A percentile compares a stretch with the other conserved stretches of the same genome.
phyloP scores from a whole-genome alignment of 768 basidiomycete species.

The Boletus tylopilopsis region DNA sequence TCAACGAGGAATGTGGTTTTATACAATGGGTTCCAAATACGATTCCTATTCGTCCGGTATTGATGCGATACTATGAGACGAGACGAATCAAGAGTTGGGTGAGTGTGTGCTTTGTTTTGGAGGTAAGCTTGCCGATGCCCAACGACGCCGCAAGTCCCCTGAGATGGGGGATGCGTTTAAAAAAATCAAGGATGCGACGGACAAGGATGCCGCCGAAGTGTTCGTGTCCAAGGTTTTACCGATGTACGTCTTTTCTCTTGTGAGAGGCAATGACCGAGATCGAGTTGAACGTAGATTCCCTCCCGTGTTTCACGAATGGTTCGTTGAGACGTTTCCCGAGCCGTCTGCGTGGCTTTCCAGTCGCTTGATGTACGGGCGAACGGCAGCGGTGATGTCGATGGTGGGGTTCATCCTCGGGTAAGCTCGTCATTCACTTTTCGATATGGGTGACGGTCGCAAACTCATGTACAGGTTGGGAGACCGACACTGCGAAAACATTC shows the following conservation, averaged over 20 bases:
- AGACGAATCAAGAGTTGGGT: conserved; percentile 48
- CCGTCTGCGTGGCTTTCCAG: conserved; percentile 92
- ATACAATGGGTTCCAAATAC: conserved; percentile 99
- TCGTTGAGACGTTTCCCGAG: conserved; percentile 94
- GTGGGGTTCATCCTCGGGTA: conserved; percentile 96
- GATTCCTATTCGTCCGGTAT: conserved; percentile 70
- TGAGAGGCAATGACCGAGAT: background rate
- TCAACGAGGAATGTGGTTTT: conserved; percentile 96
- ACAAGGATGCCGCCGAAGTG: conserved; percentile 47
- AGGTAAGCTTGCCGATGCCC: background rate
- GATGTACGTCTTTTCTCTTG: conserved; percentile 37
- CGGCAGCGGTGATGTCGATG: conserved; percentile 97
- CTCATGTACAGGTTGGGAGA: conserved; percentile 76
- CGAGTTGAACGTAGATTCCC: conserved; percentile 48
- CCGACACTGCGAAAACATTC: conserved; percentile 93
- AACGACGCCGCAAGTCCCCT: conserved; percentile 30
- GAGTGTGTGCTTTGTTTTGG: conserved; percentile 15
- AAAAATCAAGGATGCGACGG: conserved; percentile 46
- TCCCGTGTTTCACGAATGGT: conserved; percentile 96
- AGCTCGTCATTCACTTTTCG: background rate
- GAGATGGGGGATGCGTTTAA: conserved; percentile 47
- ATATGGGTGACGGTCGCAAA: too few relatives aligned
- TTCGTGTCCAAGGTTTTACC: conserved; percentile 56
- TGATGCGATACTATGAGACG: conserved; percentile 63
- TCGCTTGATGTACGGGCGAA: conserved; percentile 81